Base-by-base conservation (phyloP, 2,329 filamentous ascomycete genomes). In the Bisporella sp. region DNA sequence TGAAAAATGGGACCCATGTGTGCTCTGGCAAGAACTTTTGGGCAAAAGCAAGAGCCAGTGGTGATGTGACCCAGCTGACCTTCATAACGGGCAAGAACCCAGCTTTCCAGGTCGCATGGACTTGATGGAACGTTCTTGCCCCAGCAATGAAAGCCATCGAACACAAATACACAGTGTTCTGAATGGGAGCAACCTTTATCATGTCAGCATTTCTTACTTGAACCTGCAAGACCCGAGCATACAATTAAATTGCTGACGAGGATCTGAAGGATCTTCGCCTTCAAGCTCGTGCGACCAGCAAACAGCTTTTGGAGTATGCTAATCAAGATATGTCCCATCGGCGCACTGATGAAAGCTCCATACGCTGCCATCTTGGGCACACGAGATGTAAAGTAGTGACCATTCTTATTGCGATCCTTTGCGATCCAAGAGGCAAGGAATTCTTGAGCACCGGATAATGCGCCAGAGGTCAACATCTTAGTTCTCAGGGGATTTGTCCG, bases 21-120 rank as follows among this genome's bases (percentile, higher is more conserved):
- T 93, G 81, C 73, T 97, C 89, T 47, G 93, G 93, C 54, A 99
- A 82, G 83, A 99, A 99, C 71, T 96, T 89, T 78, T 99, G 93
- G 56, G 93, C 93, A 69, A 99, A 97, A 54, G 93, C 91, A 61
- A 99, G 79, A 60, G 89, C 91, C 65, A 99, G 76, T 56, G 93
- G 93, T 45, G 91, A 96, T 41, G 90, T 91, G 69, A 97, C 77
- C 93, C 93, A 99, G 71, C 89, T 95, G 66, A 99, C 89, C 72
- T 91, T 92, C 93, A 99, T 99, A 66, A 99, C 93, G 67, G 92
- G 92, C 87, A 95, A 87, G 82, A 99, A 97, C 62, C 93, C 90
- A 46, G 93, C 91, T 71, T 85, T 87, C 67, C 97, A 89, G 51
- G 93, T 97, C 41, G 92, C 92, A 69, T 87, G 85, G 62, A 99